Base-by-base conservation (phyloP, 176 grass and related monocot species). In the Eragrostis nindensis region DNA sequence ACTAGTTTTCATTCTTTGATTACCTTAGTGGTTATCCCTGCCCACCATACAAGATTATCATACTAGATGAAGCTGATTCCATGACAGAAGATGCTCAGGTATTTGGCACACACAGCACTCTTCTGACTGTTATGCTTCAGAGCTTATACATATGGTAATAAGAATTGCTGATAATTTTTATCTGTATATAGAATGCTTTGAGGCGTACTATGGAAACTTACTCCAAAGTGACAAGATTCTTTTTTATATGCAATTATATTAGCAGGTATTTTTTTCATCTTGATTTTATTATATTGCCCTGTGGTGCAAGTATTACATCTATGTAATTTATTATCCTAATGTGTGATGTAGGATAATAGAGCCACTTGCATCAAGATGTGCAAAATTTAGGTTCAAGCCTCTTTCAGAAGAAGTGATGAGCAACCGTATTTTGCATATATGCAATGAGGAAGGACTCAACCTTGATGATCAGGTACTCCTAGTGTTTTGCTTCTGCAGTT, bases 71-170 rank as follows among this genome's bases (percentile, higher is more conserved):
- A 90, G 96, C 96, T 71, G 96, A 98, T 93, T 98, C 96, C 5
- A 95, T 98, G 96, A 98, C 96, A 60, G 96, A 98, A 90, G 96
- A 98, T 91, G 96, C 96, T 65, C 96, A 98, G 88, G 96, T 98
- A 88, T 19, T 80, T 83, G 57, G 21, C 24, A 39, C 65, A 77
- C 67, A 57, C 11, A 56, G 38, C 39, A 73, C 55, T 80, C 18
- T 62, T 77, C 50, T 77, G 49, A 68, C 63, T n/a, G 32, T 84
- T 11, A 68, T 80, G 71, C 39, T 85, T 26, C 67, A 59, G 10
- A 79, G 45, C 40, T 78, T 41, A 24, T 74, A 40, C 12, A 63
- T 29, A 29, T 80, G 36, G 7, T 64, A 69, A 16, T 46, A 13
- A 78, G 19, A 74, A 70, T 73, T 73, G 40, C 61, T 89, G 38